phyloP scores from a whole-genome alignment of 108 stramenopile genomes.

The Pseudonitzschia pungens region DNA sequence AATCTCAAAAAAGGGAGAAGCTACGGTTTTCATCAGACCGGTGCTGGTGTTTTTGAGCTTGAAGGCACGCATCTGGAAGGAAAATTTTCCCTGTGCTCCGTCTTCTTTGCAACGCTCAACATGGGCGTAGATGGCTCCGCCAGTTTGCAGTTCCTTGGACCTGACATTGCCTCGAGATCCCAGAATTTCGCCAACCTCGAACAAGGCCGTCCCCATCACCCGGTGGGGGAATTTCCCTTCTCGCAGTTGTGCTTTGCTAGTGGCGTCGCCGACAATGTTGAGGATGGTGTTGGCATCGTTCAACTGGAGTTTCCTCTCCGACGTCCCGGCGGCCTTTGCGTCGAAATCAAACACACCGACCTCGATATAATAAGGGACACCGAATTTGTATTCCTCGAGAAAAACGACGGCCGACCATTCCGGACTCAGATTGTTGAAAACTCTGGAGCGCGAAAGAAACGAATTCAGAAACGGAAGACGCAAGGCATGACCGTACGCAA shows the following conservation, averaged over 20 bases:
- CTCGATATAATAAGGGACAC: slow-evolving; percentile 58
- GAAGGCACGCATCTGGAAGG: slow-evolving; percentile 51
- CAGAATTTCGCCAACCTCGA: slow-evolving; percentile 78
- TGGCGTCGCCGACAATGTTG: slow-evolving; percentile 37
- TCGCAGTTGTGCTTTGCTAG: slow-evolving; percentile 26
- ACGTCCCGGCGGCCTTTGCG: slow-evolving; percentile 40
- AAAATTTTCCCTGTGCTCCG: slow-evolving; percentile 36
- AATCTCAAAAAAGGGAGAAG: slow-evolving; percentile 79
- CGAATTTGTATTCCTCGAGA: slow-evolving; percentile 59
- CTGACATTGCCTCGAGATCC: slow-evolving; percentile 64
- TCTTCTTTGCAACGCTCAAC: slow-evolving; percentile 52
- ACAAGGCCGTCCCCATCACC: slow-evolving; percentile 73
- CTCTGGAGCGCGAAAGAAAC: slow-evolving; percentile 29
- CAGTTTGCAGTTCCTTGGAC: slow-evolving; percentile 67
- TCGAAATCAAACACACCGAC: slow-evolving; percentile 65
- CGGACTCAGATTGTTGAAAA: slow-evolving; percentile 54
- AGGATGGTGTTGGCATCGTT: slow-evolving; percentile 41
- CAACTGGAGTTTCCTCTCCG: slow-evolving; percentile 39
- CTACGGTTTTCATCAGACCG: slow-evolving; percentile 59
- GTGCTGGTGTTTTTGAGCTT: slow-evolving; percentile 63
- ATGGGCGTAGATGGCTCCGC: slow-evolving; percentile 66
- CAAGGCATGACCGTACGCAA: not conserved
- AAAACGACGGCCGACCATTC: slow-evolving; percentile 48
- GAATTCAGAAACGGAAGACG: not conserved
- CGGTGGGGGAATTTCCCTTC: slow-evolving; percentile 48